Conservation (phyloP, 2,329 filamentous ascomycete genomes). For the Rhytidhysteron rufulum region DNA sequence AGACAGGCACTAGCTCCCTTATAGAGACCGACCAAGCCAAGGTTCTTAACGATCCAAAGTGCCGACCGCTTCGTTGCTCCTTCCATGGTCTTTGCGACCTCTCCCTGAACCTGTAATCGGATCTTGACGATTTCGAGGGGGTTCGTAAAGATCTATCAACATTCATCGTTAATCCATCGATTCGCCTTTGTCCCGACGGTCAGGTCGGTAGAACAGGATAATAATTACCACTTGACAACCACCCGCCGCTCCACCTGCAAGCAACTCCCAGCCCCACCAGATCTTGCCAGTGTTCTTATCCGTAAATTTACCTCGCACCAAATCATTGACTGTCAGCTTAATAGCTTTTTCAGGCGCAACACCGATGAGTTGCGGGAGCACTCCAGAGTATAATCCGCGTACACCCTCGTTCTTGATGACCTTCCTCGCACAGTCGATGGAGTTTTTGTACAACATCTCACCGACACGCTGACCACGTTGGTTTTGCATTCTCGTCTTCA, state of each 20-base stretch:
- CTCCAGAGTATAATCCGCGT: slow-evolving; percentile 86
- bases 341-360: slow-evolving; percentile 99
- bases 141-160: slow-evolving; percentile 80
- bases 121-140: slow-evolving; percentile 99
- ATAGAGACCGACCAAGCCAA: slow-evolving; percentile 91
- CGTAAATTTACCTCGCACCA: slow-evolving; percentile 73
- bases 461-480: slow-evolving; percentile 80
- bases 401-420: slow-evolving; percentile 91
- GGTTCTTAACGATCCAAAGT: slow-evolving; percentile 95
- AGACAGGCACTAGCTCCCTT: slow-evolving; percentile 94
- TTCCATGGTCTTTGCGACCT: slow-evolving; percentile 83
- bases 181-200: too few relatives aligned
- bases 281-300: slow-evolving; percentile 73
- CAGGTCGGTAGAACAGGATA: slow-evolving; percentile 4
- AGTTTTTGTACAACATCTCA: slow-evolving; percentile 93
- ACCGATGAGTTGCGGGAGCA: slow-evolving; percentile 90
- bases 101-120: slow-evolving; percentile 92
- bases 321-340: slow-evolving; percentile 96
- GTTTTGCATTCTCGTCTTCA: slow-evolving; percentile 98
- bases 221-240: slow-evolving; percentile 88
- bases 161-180: slow-evolving; percentile 8
- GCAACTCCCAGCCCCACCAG: slow-evolving; percentile 64
- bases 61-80: slow-evolving; percentile 83
- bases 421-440: slow-evolving; percentile 89
- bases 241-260: slow-evolving; percentile 87